phyloP scores from a whole-genome alignment of 345 rosid genomes.

The Lumnitzera racemosa region DNA sequence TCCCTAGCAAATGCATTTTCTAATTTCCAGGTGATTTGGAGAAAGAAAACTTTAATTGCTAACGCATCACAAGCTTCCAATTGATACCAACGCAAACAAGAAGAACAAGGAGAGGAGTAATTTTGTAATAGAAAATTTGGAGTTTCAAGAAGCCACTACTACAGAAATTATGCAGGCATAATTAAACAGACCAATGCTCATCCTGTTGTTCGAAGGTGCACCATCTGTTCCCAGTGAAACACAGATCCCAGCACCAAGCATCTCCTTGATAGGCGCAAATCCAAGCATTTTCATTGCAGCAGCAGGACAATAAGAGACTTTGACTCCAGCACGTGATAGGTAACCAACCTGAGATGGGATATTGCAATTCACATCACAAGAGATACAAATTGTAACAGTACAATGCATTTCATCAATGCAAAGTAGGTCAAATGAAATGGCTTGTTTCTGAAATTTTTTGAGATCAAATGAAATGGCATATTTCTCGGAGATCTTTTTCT shows the following conservation, averaged over 20 bases:
- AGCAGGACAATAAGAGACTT: constrained; percentile 74
- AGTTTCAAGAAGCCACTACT: background rate
- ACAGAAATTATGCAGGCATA: constrained; percentile 2
- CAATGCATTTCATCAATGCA: too few relatives aligned
- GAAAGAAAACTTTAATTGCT: too few relatives aligned
- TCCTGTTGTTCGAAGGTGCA: constrained; percentile 73
- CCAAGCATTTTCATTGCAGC: constrained; percentile 80
- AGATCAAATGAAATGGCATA: too few relatives aligned
- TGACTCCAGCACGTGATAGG: constrained; percentile 53
- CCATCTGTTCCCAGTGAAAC: constrained; percentile 83
- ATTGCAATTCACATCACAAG: background rate
- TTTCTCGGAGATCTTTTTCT: too few relatives aligned
- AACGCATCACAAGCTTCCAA: too few relatives aligned
- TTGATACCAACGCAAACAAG: too few relatives aligned
- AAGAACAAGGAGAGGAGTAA: too few relatives aligned
- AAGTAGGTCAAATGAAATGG: too few relatives aligned
- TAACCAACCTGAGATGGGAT: constrained; percentile 36
- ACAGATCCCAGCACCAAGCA: constrained; percentile 53
- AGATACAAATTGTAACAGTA: background rate
- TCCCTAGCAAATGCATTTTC: too few relatives aligned
- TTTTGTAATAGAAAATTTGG: too few relatives aligned
- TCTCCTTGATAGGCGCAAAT: constrained; percentile 55
- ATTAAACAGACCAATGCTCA: constrained; percentile 58
- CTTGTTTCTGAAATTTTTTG: too few relatives aligned
- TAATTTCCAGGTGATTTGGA: too few relatives aligned